Evolutionary conservation across 2,329 filamentous ascomycete species (phyloP), one percentile per base, ranked within the genome.

Genomic region (Malbranchea zuffiana): DNA sequence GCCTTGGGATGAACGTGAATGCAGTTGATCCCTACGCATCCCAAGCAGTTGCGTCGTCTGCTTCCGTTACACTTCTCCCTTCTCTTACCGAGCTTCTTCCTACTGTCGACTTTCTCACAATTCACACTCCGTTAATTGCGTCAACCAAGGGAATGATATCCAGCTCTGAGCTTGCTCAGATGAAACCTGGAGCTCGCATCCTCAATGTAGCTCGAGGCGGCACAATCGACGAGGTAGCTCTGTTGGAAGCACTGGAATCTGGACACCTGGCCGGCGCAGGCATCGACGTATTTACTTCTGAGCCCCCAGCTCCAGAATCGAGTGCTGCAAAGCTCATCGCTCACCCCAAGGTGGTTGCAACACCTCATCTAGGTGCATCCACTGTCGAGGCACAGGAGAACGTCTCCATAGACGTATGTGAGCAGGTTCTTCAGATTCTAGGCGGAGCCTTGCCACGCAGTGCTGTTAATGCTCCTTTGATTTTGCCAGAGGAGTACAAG

Each of bases 361-460:
- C 83, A 5, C 83, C 83, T 1, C 83, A 90, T 55, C 67, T 90
- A 0, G 82, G 82, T 5, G 83, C 83, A 0, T 83, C 78, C 0
- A 90, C 83, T 0, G 71, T 81, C 21, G 83, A 90, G 66, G 83
- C 83, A 0, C 82, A 90, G 55, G 82, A 88, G 51, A 87, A 86
- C 43, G 82, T 87, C 3, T 82, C 79, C 1, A 72, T 87, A 44
- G 83, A 88, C 48, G 83, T 88, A 6, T 88, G 82, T 56, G 78
- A 79, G 21, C 82, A 90, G 59, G 80, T 87, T 8, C 68, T 82
- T 0, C 72, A 78, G 40, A 83, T 88, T 27, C 65, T 90, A 2
- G 66, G 68, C 0, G 82, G 82, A 3, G 78, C 80, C 0, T 66
- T 87, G 1, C 82, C 83, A 0, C 81, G 80, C 1, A 75, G 72